These are phyloP conservation scores for Fagopyrum tataricum DNA, from an alignment of 148 eudicot genomes.

Conservation along the genomic window DNA sequence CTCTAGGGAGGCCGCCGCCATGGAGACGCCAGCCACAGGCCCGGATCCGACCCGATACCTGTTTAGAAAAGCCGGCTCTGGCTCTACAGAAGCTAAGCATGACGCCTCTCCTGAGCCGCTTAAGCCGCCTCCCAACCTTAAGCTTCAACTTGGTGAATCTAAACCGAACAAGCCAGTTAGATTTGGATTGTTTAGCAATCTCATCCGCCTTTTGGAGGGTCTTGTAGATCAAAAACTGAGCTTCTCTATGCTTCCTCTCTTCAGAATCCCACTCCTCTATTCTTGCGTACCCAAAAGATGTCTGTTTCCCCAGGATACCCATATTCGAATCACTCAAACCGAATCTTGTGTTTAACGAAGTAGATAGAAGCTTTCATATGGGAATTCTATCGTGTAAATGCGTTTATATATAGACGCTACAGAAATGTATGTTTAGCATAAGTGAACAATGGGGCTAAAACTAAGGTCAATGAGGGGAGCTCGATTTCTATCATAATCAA, in stretches of 20 bases:
- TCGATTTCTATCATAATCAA: neutral
- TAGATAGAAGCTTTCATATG: too few relatives aligned
- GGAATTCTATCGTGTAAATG: neutral
- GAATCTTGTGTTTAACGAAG: too few relatives aligned
- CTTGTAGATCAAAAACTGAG: conserved; percentile 16
- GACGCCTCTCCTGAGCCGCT: conserved; percentile 12
- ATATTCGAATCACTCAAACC: neutral
- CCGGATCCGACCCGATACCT: neutral
- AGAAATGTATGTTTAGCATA: neutral
- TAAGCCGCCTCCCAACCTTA: neutral
- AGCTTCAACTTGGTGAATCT: conserved; percentile 2
- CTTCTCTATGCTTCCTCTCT: conserved; percentile 7
- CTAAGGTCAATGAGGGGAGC: neutral
- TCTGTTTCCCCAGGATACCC: conserved; percentile 6
- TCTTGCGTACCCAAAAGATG: neutral
- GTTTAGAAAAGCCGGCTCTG: conserved; percentile 26
- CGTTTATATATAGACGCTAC: neutral
- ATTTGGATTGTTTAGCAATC: neutral
- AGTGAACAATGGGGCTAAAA: neutral
- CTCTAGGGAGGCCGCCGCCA: conserved; percentile 25
- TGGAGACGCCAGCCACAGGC: conserved; percentile 30
- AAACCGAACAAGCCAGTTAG: conserved; percentile 1
- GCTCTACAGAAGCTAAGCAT: neutral
- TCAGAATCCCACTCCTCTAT: conserved; percentile 13
- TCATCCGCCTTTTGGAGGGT: conserved; percentile 11